A percentile compares a stretch with the other conserved stretches of the same genome.
phyloP scores from a whole-genome alignment of 2,329 filamentous ascomycete species.

The Alternaria arbusti region DNA sequence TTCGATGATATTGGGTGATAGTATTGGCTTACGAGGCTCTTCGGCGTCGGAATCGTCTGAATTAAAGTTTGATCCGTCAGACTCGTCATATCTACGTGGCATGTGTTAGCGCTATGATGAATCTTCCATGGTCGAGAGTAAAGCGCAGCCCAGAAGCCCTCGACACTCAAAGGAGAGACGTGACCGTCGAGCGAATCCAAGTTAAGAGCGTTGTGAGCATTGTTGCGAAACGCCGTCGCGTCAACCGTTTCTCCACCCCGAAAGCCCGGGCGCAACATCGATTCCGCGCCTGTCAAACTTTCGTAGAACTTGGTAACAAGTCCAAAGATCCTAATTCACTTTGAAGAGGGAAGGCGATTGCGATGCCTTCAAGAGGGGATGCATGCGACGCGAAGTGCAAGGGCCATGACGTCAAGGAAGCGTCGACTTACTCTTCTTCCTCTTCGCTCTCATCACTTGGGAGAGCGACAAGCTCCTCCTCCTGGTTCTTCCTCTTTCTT shows the following conservation, averaged over 20 bases:
- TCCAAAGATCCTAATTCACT: slow-evolving; percentile 16
- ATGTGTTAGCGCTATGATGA: slow-evolving; percentile 23
- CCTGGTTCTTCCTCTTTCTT: slow-evolving; percentile 54
- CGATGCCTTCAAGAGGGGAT: slow-evolving; percentile 23
- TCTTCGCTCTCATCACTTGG: slow-evolving; percentile 52
- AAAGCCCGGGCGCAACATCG: slow-evolving; percentile 22
- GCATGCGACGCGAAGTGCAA: slow-evolving; percentile 26
- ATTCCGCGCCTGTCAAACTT: slow-evolving; percentile 16
- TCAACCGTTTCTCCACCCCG: background rate
- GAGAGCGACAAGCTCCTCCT: slow-evolving; percentile 54
- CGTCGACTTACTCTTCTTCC: slow-evolving; percentile 52
- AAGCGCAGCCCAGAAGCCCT: too few relatives aligned
- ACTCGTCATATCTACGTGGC: slow-evolving; percentile 44
- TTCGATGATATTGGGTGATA: background rate
- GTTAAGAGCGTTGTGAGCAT: background rate
- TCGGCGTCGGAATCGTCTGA: slow-evolving; percentile 46
- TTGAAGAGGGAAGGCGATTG: slow-evolving; percentile 24
- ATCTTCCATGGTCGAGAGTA: background rate
- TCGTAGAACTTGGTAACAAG: slow-evolving; percentile 19
- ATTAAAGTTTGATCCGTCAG: slow-evolving; percentile 46
- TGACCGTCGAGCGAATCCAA: background rate
- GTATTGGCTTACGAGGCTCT: slow-evolving; percentile 41
- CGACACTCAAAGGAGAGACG: background rate
- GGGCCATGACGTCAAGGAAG: slow-evolving; percentile 48
- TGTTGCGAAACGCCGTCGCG: background rate